phyloP scores from a whole-genome alignment of 495 filamentous ascomycete species.

The Trichoderma asperelloides region DNA sequence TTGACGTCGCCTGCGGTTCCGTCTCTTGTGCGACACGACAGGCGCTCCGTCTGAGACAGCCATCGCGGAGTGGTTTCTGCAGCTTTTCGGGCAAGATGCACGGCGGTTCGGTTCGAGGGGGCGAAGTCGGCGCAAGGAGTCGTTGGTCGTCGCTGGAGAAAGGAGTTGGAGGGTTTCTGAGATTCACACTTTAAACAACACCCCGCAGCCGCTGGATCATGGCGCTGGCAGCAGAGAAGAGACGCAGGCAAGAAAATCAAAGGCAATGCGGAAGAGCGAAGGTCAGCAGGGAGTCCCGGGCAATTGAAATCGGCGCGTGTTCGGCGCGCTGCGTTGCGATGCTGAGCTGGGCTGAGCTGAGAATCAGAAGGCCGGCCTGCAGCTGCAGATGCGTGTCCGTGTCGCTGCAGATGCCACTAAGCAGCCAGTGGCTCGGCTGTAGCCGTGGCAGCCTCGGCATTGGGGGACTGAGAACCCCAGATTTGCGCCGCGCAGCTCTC shows the following conservation, averaged over 20 bases:
- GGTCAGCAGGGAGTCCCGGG: background rate
- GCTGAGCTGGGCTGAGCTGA: too few relatives aligned
- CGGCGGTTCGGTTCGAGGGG: background rate
- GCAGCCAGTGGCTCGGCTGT: background rate
- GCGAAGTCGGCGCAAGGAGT: background rate
- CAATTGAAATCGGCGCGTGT: background rate
- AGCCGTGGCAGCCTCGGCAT: constrained; percentile 3
- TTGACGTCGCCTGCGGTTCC: constrained; percentile 44
- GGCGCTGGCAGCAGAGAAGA: background rate
- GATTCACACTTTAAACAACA: background rate
- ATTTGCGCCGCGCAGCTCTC: background rate
- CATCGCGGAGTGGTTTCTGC: constrained; percentile 13
- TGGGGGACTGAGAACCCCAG: background rate
- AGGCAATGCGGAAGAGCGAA: background rate
- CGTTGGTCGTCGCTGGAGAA: background rate
- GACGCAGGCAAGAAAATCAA: background rate
- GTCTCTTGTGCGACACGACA: constrained; percentile 20
- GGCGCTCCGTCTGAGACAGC: constrained; percentile 18
- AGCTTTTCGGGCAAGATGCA: background rate
- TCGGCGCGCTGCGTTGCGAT: background rate
- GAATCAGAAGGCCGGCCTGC: too few relatives aligned
- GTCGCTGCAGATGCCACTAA: background rate
- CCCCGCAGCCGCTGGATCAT: background rate
- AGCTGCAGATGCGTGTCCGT: constrained; percentile 4
- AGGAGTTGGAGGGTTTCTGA: background rate